Percentiles rank a stretch among this genome's conserved stretches.
phyloP scores from a whole-genome alignment of 2,329 filamentous ascomycete genomes.

The Dissoconium aciculare region DNA sequence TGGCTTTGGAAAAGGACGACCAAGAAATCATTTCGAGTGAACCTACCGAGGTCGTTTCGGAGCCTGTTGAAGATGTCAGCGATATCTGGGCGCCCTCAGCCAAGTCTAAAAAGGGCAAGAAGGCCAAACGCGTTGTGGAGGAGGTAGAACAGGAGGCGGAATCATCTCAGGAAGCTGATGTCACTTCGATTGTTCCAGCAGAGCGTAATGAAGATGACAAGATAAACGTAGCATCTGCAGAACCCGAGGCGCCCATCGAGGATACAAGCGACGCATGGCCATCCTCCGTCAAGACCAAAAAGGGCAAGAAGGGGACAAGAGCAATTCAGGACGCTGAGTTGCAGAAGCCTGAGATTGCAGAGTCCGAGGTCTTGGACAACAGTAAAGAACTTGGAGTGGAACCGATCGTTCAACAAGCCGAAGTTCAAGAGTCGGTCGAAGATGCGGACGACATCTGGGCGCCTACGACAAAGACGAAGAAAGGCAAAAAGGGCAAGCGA shows the following conservation, averaged over 20 bases:
- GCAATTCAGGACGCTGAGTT: background rate
- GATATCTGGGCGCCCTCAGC: constrained; percentile 7
- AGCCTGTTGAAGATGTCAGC: constrained; percentile 1
- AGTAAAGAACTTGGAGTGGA: too few relatives aligned
- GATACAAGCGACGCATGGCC: too few relatives aligned
- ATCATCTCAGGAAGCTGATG: constrained; percentile 1
- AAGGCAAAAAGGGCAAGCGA: background rate
- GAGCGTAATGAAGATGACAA: too few relatives aligned
- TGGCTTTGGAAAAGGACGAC: background rate
- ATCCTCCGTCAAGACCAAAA: constrained; percentile 17
- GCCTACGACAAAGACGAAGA: too few relatives aligned
- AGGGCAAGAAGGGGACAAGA: constrained; percentile 20
- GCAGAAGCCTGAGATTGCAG: too few relatives aligned
- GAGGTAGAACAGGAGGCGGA: too few relatives aligned
- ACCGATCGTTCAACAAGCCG: background rate
- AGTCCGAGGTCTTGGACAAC: background rate
- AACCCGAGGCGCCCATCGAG: too few relatives aligned
- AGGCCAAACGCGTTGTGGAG: too few relatives aligned
- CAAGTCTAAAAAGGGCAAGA: constrained; percentile 14
- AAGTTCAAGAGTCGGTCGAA: background rate
- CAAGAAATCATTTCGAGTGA: too few relatives aligned
- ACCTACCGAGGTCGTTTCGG: too few relatives aligned
- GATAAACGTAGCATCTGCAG: too few relatives aligned
- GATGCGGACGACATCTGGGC: too few relatives aligned
- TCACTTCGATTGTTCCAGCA: constrained; percentile 3